These are phyloP conservation scores for Wickerhamiella azyma DNA, from an alignment of 805 yeast genomes.

Conservation along the genomic window DNA sequence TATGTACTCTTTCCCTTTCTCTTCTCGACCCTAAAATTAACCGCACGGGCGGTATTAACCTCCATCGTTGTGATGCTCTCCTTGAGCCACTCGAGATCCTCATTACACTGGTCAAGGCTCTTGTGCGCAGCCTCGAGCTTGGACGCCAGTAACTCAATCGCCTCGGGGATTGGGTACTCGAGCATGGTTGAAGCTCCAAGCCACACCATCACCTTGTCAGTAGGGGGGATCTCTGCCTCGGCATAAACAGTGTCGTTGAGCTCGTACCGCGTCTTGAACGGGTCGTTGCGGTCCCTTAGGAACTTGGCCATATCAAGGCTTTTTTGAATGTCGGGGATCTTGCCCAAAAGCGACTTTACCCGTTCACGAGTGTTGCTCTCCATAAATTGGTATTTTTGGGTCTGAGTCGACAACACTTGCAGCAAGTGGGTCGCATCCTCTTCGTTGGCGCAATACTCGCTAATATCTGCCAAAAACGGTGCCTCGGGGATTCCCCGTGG, in stretches of 20 bases:
- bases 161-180: conserved; percentile 85
- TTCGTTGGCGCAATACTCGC: conserved; percentile 50
- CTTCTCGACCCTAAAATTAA: conserved; percentile 29
- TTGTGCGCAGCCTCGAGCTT: conserved; percentile 51
- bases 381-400: conserved; percentile 37
- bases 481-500: conserved; percentile 97
- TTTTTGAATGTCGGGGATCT: conserved; percentile 86
- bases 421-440: conserved; percentile 60
- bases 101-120: conserved; percentile 50
- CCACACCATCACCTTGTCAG: conserved; percentile 72
- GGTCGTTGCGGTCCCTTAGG: conserved; percentile 36
- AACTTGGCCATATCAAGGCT: conserved; percentile 62
- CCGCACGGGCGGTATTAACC: conserved; percentile 77
- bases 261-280: conserved; percentile 70
- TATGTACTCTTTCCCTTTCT: conserved; percentile 12
- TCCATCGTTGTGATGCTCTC: conserved; percentile 95
- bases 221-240: conserved; percentile 55
- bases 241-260: conserved; percentile 87
- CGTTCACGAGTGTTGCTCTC: conserved; percentile 29
- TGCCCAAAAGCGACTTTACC: conserved; percentile 36
- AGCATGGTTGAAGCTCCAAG: conserved; percentile 97
- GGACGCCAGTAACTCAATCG: conserved; percentile 49
- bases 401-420: conserved; percentile 67
- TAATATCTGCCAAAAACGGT: conserved; percentile 78
- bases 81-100: conserved; percentile 70